Evolutionary conservation across 768 basidiomycete species (phyloP).

Genomic region (Trametes meyenii): DNA sequence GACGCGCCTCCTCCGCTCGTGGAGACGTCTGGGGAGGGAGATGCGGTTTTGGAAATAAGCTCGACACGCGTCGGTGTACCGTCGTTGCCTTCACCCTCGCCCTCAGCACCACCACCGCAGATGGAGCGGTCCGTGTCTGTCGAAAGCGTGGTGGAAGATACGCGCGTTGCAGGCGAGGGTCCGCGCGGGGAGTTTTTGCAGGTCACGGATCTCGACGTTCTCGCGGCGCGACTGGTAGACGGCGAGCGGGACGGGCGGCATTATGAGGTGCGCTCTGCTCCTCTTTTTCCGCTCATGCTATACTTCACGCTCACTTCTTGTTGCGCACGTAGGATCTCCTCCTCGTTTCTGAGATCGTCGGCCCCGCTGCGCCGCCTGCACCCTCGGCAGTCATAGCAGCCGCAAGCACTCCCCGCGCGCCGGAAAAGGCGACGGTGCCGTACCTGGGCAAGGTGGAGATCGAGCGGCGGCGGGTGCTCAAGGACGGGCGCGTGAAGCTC

Average conservation of each 20-base stretch:
- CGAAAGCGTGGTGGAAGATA: constrained; percentile 12
- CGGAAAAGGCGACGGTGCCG: constrained; percentile 22
- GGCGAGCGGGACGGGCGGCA: constrained; percentile 49
- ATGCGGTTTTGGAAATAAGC: background rate
- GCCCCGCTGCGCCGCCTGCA: constrained; percentile 54
- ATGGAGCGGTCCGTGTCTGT: constrained; percentile 18
- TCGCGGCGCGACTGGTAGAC: constrained; percentile 59
- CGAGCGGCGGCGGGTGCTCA: constrained; percentile 57
- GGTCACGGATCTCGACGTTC: constrained; percentile 62
- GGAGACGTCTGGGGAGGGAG: background rate
- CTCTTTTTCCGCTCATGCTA: background rate
- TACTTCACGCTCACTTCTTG: background rate
- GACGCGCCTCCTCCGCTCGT: background rate
- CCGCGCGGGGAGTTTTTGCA: constrained; percentile 17
- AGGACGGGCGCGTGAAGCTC: constrained; percentile 70
- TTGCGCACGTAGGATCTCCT: constrained; percentile 50
- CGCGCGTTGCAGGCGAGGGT: constrained; percentile 5
- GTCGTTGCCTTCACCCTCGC: background rate
- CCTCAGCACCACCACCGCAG: background rate
- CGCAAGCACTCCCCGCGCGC: constrained; percentile 3
- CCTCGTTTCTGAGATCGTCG: constrained; percentile 63
- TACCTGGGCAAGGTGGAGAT: constrained; percentile 47
- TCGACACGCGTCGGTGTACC: background rate
- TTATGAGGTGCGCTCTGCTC: constrained; percentile 60
- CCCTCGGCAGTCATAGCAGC: constrained; percentile 25